Base-by-base conservation (phyloP, 1,284 basidiomycete species). In the Mycena sp. region DNA sequence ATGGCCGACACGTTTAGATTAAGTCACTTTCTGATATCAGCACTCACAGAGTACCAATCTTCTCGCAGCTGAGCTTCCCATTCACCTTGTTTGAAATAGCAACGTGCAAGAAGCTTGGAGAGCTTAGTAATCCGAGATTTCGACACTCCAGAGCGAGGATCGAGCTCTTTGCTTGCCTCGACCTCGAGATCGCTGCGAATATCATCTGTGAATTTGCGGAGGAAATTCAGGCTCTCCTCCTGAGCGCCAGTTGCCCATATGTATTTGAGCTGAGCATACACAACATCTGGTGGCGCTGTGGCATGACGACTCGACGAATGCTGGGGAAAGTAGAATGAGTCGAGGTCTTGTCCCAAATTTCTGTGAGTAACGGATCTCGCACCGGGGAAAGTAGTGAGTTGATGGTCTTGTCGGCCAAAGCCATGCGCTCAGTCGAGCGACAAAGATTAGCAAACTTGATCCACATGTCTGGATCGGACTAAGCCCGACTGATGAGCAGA, bases 181-280 rank as follows among this genome's bases (percentile, higher is more conserved):
- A 74, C 79, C 74, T 82, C 90, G 63, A 99, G 83, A 75, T 99
- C 97, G 52, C 86, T 80, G 0, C 89, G 85, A 19, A 95, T 85
- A 74, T 85, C 91, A 26, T 82, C 76, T 14, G 96, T 93, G 75
- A 99, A 99, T 65, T 92, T 87, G 45, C 91, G 91, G 40, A 99
- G 83, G 81, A 94, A 97, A 37, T 80, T 83, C n/a, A 99, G 80
- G 61, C 92, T 96, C 65, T 96, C 92, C 57, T 91, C 86, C 58
- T 85, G 84, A 12, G 88, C 86, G 3, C 93, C 95, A 40, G 85
- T 90, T 0, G 95, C 96, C 98, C 98, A 99, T 84, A 95, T 94
- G 76, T 92, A 98, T 75, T 99, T 98, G 69, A 99, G 84, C 72
- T 98, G 96, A 2, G 98, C 95, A 73, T 99, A 99, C 38, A 99